phyloP scores from a whole-genome alignment of 495 filamentous ascomycete species.

The Mytilinidion resinicola region DNA sequence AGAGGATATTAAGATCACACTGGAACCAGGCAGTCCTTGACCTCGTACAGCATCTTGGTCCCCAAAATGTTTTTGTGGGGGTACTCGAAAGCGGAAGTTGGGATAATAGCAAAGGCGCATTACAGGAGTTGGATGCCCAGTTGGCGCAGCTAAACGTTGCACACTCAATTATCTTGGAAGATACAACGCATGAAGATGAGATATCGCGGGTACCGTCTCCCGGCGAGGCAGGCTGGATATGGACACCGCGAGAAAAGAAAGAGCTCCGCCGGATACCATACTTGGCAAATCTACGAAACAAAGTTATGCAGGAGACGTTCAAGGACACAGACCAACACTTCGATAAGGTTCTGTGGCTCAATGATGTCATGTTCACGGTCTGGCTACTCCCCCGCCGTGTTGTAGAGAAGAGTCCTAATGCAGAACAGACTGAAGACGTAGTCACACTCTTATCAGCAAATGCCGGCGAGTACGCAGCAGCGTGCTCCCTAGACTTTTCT shows the following conservation, averaged over 20 bases:
- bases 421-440: conserved; percentile 61
- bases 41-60: conserved; percentile 50
- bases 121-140: conserved; percentile 52
- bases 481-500: conserved; percentile 73
- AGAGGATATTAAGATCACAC: conserved; percentile 50
- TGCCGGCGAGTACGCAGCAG: conserved; percentile 67
- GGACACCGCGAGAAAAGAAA: conserved; percentile 41
- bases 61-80: conserved; percentile 63
- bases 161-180: conserved; percentile 48
- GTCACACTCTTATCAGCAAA: conserved; percentile 63
- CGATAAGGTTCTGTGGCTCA: conserved; percentile 66
- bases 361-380: conserved; percentile 72
- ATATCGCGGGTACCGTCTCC: conserved; percentile 34
- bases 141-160: conserved; percentile 49
- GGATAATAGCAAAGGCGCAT: conserved; percentile 60
- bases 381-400: no score
- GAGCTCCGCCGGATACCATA: conserved; percentile 63
- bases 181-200: conserved; percentile 52
- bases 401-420: no score
- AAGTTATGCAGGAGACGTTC: conserved; percentile 44
- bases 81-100: conserved; percentile 67
- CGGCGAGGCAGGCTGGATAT: conserved; percentile 51
- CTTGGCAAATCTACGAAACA: conserved; percentile 57
- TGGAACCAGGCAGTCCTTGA: conserved; percentile 58
- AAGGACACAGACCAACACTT: conserved; percentile 38